Evolutionary conservation across 441 rosid genomes (phyloP).

Genomic region (Lagerstroemia fauriei): DNA sequence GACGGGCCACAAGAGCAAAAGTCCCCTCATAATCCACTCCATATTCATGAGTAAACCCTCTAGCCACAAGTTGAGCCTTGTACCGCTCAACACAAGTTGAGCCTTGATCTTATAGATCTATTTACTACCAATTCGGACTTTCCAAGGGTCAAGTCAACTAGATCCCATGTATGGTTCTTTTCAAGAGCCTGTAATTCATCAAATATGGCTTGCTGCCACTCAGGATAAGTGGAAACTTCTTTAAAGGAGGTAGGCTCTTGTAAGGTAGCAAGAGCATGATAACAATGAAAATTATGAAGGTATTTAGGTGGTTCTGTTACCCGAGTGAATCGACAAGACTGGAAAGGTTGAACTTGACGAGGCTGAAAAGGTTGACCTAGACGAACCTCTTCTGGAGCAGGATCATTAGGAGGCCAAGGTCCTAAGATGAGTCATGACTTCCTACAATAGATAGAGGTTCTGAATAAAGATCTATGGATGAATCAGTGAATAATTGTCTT

Average conservation of each 20-base stretch:
- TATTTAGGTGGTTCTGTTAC: too few species aligned
- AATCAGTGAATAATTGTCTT: too few species aligned
- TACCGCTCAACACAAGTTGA: not conserved
- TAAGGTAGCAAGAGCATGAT: not conserved
- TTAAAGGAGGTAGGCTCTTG: not conserved
- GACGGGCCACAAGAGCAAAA: not conserved
- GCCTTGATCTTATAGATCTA: slow-evolving; percentile 11
- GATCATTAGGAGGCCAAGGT: not conserved
- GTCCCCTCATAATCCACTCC: not conserved
- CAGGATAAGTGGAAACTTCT: slow-evolving; percentile 3
- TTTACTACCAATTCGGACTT: not conserved
- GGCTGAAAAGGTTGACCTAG: not conserved
- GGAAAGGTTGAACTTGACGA: not conserved
- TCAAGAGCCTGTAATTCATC: not conserved
- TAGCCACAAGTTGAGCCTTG: not conserved
- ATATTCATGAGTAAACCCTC: not conserved
- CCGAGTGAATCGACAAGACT: too few species aligned
- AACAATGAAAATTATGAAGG: too few species aligned
- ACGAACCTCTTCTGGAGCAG: not conserved
- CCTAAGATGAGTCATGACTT: too few species aligned
- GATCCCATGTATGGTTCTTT: not conserved
- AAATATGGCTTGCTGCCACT: slow-evolving; percentile 1
- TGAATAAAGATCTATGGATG: too few species aligned
- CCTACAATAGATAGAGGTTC: too few species aligned
- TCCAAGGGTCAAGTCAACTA: not conserved